phyloP scores from a whole-genome alignment of 2,329 filamentous ascomycete species.

The Fusarium sp. region DNA sequence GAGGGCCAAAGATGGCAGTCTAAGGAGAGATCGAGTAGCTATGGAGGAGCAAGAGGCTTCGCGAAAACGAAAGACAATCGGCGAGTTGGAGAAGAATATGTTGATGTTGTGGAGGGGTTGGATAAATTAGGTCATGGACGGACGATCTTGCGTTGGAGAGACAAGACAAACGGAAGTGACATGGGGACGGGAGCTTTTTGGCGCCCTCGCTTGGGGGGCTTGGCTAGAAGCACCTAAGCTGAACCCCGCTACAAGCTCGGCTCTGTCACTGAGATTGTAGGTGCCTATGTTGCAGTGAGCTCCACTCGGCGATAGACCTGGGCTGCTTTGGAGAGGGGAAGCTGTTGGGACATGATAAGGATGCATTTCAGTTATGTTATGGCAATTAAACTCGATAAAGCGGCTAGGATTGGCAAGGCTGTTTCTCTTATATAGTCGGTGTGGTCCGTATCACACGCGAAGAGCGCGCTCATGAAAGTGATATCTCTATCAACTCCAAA shows the following conservation, averaged over 20 bases:
- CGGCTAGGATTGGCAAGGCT: background rate
- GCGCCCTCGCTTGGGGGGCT: constrained; percentile 31
- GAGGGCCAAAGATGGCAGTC: constrained; percentile 17
- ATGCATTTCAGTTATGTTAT: background rate
- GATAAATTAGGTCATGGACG: constrained; percentile 30
- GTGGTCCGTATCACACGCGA: background rate
- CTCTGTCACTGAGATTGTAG: constrained; percentile 25
- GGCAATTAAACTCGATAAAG: background rate
- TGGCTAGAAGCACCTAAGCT: constrained; percentile 13
- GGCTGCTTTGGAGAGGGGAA: constrained; percentile 21
- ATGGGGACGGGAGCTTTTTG: constrained; percentile 27
- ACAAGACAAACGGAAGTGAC: background rate
- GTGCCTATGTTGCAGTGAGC: constrained; percentile 11
- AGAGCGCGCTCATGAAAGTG: background rate
- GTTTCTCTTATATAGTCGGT: background rate
- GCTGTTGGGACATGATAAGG: constrained; percentile 16
- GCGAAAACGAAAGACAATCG: constrained; percentile 11
- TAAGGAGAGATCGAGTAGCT: background rate
- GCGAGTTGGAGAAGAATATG: constrained; percentile 18
- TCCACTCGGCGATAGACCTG: constrained; percentile 23
- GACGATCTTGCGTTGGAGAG: constrained; percentile 37
- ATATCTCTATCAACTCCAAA: background rate
- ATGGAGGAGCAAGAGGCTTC: background rate
- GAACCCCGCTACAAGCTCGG: constrained; percentile 32
- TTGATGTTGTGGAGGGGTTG: constrained; percentile 19